These are phyloP conservation scores for Trichomonascaceae sp. DNA, from an alignment of 1,139 yeast species.

Conservation along the genomic window DNA sequence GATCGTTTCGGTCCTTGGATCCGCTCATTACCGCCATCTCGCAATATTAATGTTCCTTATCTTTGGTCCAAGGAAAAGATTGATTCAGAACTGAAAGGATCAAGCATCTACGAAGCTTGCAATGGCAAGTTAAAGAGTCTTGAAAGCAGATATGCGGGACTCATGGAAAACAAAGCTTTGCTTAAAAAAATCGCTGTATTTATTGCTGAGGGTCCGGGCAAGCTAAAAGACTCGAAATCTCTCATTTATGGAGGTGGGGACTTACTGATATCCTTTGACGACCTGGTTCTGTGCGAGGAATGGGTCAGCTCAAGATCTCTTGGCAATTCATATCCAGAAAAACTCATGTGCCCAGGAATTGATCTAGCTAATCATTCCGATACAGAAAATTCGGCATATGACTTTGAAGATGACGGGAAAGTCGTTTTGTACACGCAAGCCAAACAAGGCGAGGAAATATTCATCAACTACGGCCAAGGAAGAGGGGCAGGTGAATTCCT, in stretches of 20 bases:
- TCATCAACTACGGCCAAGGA: conserved; percentile 34
- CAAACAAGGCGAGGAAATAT: conserved; percentile 24
- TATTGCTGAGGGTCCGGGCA: conserved; percentile 12
- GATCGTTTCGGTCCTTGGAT: conserved; percentile 20
- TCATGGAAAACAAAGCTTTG: conserved; percentile 18
- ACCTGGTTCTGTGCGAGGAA: conserved; percentile 29
- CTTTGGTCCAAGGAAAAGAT: conserved; percentile 26
- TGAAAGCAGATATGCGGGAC: conserved; percentile 21
- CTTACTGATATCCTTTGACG: conserved; percentile 13
- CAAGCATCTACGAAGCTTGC: conserved; percentile 29
- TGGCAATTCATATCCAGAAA: conserved; percentile 4
- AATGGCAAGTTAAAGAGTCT: conserved; percentile 24
- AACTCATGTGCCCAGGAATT: conserved; percentile 32
- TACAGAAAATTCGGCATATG: conserved; percentile 31
- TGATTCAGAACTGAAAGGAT: conserved; percentile 22
- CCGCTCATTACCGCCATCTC: conserved; percentile 24
- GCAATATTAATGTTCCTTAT: conserved; percentile 29
- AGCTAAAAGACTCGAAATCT: neutral
- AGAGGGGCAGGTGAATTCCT: conserved; percentile 34
- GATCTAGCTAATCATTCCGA: conserved; percentile 34
- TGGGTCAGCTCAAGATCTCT: conserved; percentile 31
- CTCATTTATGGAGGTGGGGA: conserved; percentile 4
- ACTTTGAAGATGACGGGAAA: conserved; percentile 23
- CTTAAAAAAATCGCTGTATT: conserved; percentile 18
- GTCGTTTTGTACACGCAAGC: conserved; percentile 20